Percentiles rank a stretch among this genome's conserved stretches.
phyloP scores from a whole-genome alignment of 2,329 filamentous ascomycete species.

The Venturiaceae sp. region DNA sequence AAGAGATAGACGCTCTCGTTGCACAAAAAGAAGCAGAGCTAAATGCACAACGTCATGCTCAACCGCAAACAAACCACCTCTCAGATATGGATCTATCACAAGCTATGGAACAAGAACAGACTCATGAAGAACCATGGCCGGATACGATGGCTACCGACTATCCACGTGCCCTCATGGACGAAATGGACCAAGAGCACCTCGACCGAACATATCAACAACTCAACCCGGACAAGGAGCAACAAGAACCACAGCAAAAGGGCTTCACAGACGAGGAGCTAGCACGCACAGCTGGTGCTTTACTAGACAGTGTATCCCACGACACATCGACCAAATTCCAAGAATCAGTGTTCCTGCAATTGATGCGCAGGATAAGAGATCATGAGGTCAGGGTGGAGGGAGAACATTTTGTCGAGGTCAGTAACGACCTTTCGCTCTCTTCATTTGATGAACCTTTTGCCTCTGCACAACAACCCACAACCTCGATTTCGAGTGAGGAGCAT shows the following conservation, averaged over 20 bases:
- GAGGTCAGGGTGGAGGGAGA: constrained; percentile 67
- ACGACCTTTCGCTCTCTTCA: constrained; percentile 5
- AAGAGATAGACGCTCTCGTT: constrained; percentile 7
- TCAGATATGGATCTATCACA: constrained; percentile 1
- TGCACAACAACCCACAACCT: neutral
- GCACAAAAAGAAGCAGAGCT: constrained; percentile 18
- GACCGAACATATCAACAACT: neutral
- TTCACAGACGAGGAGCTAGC: constrained; percentile 50
- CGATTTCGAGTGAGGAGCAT: neutral
- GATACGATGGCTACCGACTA: neutral
- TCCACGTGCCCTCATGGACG: neutral
- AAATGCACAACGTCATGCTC: constrained; percentile 20
- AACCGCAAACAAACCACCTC: constrained; percentile 2
- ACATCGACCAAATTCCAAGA: constrained; percentile 66
- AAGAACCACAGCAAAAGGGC: constrained; percentile 14
- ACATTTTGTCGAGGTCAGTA: constrained; percentile 47
- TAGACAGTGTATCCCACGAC: constrained; percentile 60
- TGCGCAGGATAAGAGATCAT: constrained; percentile 63
- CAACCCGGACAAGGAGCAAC: constrained; percentile 9
- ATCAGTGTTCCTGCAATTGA: constrained; percentile 66
- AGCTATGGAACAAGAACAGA: neutral
- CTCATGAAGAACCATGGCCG: neutral
- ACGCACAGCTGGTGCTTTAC: constrained; percentile 58
- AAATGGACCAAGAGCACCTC: neutral
- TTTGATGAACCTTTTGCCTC: neutral